Evolutionary conservation across 1,284 basidiomycete genomes (phyloP), one percentile per base, ranked within the genome.

Genomic region (Grifola frondosa): DNA sequence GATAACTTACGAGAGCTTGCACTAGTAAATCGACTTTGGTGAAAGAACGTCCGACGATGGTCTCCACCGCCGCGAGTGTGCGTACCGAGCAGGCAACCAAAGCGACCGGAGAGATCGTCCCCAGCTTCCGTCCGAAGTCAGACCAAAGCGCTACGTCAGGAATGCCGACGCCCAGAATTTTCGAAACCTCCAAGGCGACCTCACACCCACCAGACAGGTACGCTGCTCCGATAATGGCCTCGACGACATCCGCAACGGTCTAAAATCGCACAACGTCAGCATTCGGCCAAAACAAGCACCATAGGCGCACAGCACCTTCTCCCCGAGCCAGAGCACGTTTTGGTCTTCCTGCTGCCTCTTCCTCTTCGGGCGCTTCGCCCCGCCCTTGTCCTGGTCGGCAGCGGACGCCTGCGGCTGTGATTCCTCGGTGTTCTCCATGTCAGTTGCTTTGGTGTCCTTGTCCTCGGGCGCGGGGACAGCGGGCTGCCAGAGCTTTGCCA

Each of bases 231-330:
- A 91, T 78, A 42, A 91, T 79, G 3, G 88, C 86, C 62, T 92
- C 90, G 12, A 79, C 77, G 32, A 89, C 85, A 63, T 91, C 89
- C 37, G 88, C 88, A 25, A 90, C 71, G n/a, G 78, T 78, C 88
- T 90, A 51, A n/a, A n/a, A n/a, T n/a, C n/a, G n/a, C n/a, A n/a
- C n/a, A n/a, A n/a, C n/a, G n/a, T n/a, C n/a, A n/a, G n/a, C n/a
- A n/a, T n/a, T n/a, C n/a, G n/a, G n/a, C n/a, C n/a, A n/a, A n/a
- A n/a, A n/a, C n/a, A n/a, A n/a, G n/a, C n/a, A n/a, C n/a, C n/a
- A n/a, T n/a, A n/a, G 19, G 8, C 17, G 21, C 3, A 30, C 43
- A 42, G 42, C 51, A 85, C 88, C 78, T 91, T 91, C 64, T 89
- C 88, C 37, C 84, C 84, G 11, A 91, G 61, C 72, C 75, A 79